Base-by-base conservation (phyloP, 2,329 filamentous ascomycete species). In the Celoporthe dispersa region DNA sequence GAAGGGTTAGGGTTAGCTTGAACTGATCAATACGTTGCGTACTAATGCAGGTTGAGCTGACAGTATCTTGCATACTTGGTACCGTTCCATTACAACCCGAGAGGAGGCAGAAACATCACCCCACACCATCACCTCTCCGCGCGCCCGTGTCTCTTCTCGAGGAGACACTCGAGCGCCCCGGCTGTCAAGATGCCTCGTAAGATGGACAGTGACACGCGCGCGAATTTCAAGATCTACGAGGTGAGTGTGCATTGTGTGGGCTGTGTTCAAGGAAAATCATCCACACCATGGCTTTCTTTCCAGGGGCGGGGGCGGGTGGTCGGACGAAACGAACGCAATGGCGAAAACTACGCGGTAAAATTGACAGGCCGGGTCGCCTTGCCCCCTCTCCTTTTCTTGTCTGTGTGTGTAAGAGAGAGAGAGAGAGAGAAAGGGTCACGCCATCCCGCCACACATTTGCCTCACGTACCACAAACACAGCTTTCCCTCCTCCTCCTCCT, bases 171-270 rank as follows among this genome's bases (percentile, higher is more conserved):
- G 14, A 2, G 22, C 25, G 4, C 22, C 28, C 11, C 16, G 39
- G 4, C 35, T 14, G 19, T n/a, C 25, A 63, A 48, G 33, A 71
- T 71, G 69, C 69, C 69, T 68, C 67, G 69, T 16, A 71, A 71
- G 28, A 51, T 69, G 33, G 69, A 71, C 31, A 71, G 65, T 37
- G 67, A 71, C n/a, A 71, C 69, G 19, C 68, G 69, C 53, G 39
- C 66, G 25, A 67, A 71, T 41, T 71, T 71, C 25, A 62, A 48
- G 28, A 69, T 63, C 28, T 71, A 63, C 25, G 69, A 71, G 66
- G 69, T 68, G 60, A 71, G 69, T 64, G 62, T 25, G 16, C 6
- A 22, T 31, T 37, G 8, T 61, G 16, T n/a, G n/a, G 7, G n/a
- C 1, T 33, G 19, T 31, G 41, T n/a, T 37, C 16, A 19, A 28